Evolutionary conservation across 805 yeast species (phyloP), one percentile per base, ranked within the genome.

Genomic region (Priceomyces castillae): DNA sequence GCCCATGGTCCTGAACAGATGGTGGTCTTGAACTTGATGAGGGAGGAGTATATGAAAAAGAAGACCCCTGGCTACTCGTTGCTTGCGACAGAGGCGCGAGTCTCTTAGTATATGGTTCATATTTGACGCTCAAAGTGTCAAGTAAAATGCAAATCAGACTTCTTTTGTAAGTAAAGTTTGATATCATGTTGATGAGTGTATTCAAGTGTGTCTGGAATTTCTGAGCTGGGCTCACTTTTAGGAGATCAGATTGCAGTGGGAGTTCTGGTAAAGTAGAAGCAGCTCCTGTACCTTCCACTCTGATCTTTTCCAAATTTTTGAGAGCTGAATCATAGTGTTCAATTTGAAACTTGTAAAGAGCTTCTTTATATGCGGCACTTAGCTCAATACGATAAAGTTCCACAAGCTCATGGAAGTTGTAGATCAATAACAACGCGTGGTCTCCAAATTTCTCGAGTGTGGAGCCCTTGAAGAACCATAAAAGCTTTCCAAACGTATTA

Each of bases 331-430:
- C 28, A 41, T 66, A 58, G 34, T 59, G 56, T 15, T 54, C 59
- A 15, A 65, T 54, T 38, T 68, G 71, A 42, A 57, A 57, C 39
- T 59, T 59, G 9, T 69, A 50, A 11, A 71, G 46, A 1, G 54
- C 33, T 37, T 65, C 68, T 49, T 69, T 72, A 41, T 69, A 59
- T 12, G 59, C 46, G 1, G 67, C 54, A 1, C 65, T 50, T 3
- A 67, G 41, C 43, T 70, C 70, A 20, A 62, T 51, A 26, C 58
- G 59, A 46, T 69, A 70, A 18, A 59, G 45, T 34, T 70, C 74
- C 3, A 67, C 35, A 18, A 62, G 28, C 25, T 69, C 72, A 47
- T 69, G 73, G 47, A 67, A 59, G 33, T 60, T 59, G 28, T 62
- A 51, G 17, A 69, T 42, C 2, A 69, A 41, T 14, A 66, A 37